phyloP scores from a whole-genome alignment of 139 green algal genomes.

The Chlorella vulgaris region DNA sequence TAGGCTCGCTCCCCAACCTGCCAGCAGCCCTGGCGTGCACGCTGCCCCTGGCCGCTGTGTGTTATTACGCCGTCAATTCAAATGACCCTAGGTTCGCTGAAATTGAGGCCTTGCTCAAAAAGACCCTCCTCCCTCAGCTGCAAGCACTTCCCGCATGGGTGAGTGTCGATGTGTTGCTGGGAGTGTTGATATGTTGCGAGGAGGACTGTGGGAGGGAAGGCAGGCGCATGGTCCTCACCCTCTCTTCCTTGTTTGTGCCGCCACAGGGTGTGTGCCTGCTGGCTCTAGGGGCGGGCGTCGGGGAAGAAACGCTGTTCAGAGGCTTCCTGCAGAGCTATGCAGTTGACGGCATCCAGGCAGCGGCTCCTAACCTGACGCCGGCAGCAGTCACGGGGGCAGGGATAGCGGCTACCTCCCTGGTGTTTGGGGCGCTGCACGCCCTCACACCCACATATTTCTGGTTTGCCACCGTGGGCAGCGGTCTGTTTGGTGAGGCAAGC shows the following conservation, averaged over 20 bases:
- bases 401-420: background rate
- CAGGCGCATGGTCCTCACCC: background rate
- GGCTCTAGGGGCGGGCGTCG: slow-evolving; percentile 32
- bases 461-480: slow-evolving; percentile 21
- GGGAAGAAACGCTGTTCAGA: slow-evolving; percentile 42
- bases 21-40: slow-evolving; percentile 5
- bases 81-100: background rate
- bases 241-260: background rate
- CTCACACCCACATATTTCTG: slow-evolving; percentile 33
- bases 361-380: background rate
- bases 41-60: background rate
- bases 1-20: background rate
- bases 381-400: background rate
- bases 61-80: background rate
- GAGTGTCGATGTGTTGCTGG: no score
- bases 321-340: slow-evolving; percentile 20
- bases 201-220: no score
- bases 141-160: background rate
- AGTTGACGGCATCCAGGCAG: background rate
- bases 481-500: slow-evolving; percentile 36
- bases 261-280: slow-evolving; percentile 33
- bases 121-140: background rate
- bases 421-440: slow-evolving; percentile 41
- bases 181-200: no score
- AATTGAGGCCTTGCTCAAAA: background rate